A percentile compares a stretch with the other conserved stretches of the same genome.
Evolutionary conservation across 2,329 filamentous ascomycete species (phyloP).

Genomic region (Aaosphaeria arxii): DNA sequence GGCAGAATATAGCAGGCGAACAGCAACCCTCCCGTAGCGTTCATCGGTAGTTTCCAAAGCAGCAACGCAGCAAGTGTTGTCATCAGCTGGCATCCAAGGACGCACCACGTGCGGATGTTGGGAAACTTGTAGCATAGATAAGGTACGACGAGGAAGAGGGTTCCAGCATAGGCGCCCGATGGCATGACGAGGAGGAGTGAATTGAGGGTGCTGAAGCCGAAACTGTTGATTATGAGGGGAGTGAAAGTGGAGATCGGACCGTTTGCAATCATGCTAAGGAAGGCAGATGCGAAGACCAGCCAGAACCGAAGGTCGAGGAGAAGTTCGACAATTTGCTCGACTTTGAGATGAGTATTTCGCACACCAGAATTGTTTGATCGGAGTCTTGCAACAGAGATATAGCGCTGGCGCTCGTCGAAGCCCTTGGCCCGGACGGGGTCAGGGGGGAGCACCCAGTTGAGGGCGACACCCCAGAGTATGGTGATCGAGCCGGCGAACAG

Average conservation of each 20-base stretch:
- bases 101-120: slow-evolving; percentile 27
- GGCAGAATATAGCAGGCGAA: slow-evolving; percentile 52
- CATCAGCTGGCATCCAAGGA: slow-evolving; percentile 25
- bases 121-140: slow-evolving; percentile 21
- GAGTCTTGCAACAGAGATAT: slow-evolving; percentile 63
- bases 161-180: slow-evolving; percentile 20
- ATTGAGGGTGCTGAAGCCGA: slow-evolving; percentile 24
- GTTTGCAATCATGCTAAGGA: slow-evolving; percentile 30
- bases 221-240: slow-evolving; percentile 28
- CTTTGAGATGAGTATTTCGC: slow-evolving; percentile 65
- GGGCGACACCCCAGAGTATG: slow-evolving; percentile 23
- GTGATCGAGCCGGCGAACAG: slow-evolving; percentile 26
- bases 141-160: slow-evolving; percentile 18
- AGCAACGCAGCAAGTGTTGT: slow-evolving; percentile 44
- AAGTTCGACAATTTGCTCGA: slow-evolving; percentile 60
- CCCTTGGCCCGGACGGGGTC: slow-evolving; percentile 39
- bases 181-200: slow-evolving; percentile 24
- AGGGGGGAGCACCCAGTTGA: slow-evolving; percentile 40
- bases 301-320: slow-evolving; percentile 56
- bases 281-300: slow-evolving; percentile 31
- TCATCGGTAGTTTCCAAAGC: slow-evolving; percentile 44
- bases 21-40: slow-evolving; percentile 43
- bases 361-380: slow-evolving; percentile 73
- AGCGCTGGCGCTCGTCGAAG: slow-evolving; percentile 37
- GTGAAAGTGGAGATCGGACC: slow-evolving; percentile 26